Evolutionary conservation across 495 filamentous ascomycete species (phyloP), one percentile per base, ranked within the genome.

Genomic region (Podospora australis): DNA sequence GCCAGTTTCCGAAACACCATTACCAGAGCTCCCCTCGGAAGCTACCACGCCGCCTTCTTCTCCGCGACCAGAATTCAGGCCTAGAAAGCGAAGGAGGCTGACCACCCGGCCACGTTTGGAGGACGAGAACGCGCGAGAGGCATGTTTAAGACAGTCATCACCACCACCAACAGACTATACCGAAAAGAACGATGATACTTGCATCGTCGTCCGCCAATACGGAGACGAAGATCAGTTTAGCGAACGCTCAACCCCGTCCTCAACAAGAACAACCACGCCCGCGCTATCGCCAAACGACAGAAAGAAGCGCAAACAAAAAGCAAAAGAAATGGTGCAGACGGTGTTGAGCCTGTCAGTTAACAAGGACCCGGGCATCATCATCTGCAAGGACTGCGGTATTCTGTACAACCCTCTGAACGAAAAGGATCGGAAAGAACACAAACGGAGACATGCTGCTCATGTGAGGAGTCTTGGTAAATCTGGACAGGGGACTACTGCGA

Each of bases 371-470:
- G 64, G 61, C 1, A 74, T 74, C 40, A 65, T 60, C 0, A 59
- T 73, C 32, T 74, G 72, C 44, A 69, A 65, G 28, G 63, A 67
- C 21, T 75, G 72, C 50, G 59, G 66, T 7, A 66, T 73, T 36
- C 44, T 75, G 14, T 75, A 73, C 49, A 75, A 75, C 30, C 69
- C 67, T 2, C 54, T 72, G 30, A 68, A 74, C 44, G 60, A 68
- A 28, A 63, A 70, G 35, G 72, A 75, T 44, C 61, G 67, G 22
- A 67, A 65, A 41, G 66, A 59, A 29, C 72, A 75, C 50, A 65
- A 60, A 26, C 62, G 54, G 38, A 60, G 59, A 16, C 72, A 75
- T 49, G 54, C 60, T 11, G 62, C 60, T 17, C 32, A 46, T 25
- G 39, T 52, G 13, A 47, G 58, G 44, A 36, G 14, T 16, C 13